Percentiles rank a stretch among this genome's conserved stretches.
phyloP scores from a whole-genome alignment of 257 asterid genomes.

The Solanum gracilifrons region DNA sequence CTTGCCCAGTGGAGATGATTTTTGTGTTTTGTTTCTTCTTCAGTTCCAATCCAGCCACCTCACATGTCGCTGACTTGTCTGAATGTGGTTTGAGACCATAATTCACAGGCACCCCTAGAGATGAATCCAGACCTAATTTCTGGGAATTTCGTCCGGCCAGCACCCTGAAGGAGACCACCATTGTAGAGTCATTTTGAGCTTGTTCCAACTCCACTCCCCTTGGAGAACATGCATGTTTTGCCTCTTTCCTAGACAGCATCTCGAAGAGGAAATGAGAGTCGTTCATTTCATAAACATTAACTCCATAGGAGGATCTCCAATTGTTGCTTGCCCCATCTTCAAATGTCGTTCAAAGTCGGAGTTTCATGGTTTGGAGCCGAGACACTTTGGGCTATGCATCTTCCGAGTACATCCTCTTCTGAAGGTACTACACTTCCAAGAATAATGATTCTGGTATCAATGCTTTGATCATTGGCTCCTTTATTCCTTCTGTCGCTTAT shows the following conservation, averaged over 20 bases:
- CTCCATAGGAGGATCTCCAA: not conserved
- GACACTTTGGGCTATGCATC: not conserved
- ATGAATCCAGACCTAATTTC: not conserved
- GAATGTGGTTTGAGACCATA: not conserved
- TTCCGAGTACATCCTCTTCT: not conserved
- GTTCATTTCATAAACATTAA: not conserved
- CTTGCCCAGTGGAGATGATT: not conserved
- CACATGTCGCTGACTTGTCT: not conserved
- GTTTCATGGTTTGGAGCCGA: not conserved
- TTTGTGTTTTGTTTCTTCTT: not conserved
- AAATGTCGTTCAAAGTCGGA: not conserved
- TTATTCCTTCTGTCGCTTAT: not conserved
- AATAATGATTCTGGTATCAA: not conserved
- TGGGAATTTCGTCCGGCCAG: not conserved
- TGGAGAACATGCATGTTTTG: not conserved
- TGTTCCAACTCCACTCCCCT: not conserved
- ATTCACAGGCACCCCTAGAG: not conserved
- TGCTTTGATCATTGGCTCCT: not conserved
- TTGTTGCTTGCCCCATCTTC: not conserved
- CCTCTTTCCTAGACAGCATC: not conserved
- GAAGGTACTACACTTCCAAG: not conserved
- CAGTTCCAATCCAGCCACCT: not conserved
- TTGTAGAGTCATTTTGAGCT: not conserved
- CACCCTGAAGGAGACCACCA: not conserved
- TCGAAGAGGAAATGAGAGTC: not conserved